A percentile compares a stretch with the other conserved stretches of the same genome.
phyloP scores from a whole-genome alignment of 257 asterid species.

The Solanum sejunctum region DNA sequence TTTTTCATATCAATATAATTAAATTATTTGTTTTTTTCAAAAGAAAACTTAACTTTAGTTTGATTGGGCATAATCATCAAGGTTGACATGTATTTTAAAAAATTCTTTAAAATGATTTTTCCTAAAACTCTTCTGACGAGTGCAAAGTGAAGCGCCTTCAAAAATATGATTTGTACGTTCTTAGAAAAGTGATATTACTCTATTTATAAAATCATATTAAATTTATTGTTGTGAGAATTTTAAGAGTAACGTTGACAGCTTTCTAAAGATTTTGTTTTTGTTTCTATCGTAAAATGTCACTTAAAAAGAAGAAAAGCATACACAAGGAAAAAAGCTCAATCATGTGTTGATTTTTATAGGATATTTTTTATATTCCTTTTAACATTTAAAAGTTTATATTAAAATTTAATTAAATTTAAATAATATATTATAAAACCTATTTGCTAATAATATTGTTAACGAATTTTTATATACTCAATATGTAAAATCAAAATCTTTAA shows the following conservation, averaged over 20 bases:
- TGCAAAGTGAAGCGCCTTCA: neutral
- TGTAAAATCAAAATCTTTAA: no score
- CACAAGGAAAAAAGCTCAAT: neutral
- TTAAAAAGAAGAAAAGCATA: neutral
- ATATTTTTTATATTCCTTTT: no score
- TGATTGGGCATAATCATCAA: neutral
- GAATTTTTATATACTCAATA: no score
- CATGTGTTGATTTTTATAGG: neutral
- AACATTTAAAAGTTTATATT: no score
- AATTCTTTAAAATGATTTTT: neutral
- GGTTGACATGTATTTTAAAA: neutral
- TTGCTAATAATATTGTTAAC: no score
- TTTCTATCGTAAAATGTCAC: neutral
- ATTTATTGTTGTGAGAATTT: neutral
- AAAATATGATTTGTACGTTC: neutral
- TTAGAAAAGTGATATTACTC: neutral
- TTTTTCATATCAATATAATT: neutral
- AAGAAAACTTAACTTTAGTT: neutral
- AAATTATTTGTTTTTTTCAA: neutral
- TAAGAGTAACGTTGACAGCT: neutral
- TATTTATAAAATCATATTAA: neutral
- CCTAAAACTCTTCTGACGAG: neutral
- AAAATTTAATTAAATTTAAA: no score
- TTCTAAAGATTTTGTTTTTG: neutral
- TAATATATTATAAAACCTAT: no score